Conservation (phyloP, 495 filamentous ascomycete genomes). For the Xylaria grammica region DNA sequence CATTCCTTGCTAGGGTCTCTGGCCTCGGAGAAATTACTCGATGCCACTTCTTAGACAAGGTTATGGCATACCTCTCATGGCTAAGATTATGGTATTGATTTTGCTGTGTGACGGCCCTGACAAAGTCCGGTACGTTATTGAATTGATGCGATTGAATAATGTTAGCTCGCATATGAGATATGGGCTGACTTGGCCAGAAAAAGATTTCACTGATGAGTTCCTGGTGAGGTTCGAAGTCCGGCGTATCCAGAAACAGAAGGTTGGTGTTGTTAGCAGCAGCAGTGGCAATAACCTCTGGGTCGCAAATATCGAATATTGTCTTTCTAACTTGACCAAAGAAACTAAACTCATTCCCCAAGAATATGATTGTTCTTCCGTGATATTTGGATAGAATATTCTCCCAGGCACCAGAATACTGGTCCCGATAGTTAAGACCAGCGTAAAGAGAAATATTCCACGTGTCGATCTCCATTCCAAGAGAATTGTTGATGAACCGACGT, state of each 20-base stretch:
- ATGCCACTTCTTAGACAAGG: slow-evolving; percentile 5
- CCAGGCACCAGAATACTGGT: neutral
- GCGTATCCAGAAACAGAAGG: slow-evolving; percentile 6
- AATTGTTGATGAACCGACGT: slow-evolving; percentile 5
- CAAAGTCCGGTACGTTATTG: neutral
- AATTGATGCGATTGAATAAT: slow-evolving; percentile 16
- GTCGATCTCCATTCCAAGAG: slow-evolving; percentile 8
- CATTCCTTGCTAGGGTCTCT: slow-evolving; percentile 8
- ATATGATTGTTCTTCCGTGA: slow-evolving; percentile 13
- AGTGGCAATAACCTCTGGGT: slow-evolving; percentile 7
- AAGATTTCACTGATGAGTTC: slow-evolving; percentile 6
- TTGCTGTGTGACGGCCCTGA: neutral
- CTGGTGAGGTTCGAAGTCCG: slow-evolving; percentile 2
- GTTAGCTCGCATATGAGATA: neutral
- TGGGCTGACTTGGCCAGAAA: slow-evolving; percentile 4
- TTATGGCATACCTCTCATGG: slow-evolving; percentile 6
- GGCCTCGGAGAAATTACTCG: neutral
- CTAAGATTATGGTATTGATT: slow-evolving; percentile 1
- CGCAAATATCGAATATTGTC: slow-evolving; percentile 9
- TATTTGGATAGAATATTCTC: slow-evolving; percentile 8
- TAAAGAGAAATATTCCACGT: slow-evolving; percentile 8
- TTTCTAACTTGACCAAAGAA: slow-evolving; percentile 4
- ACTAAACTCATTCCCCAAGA: neutral
- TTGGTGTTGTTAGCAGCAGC: slow-evolving; percentile 3
- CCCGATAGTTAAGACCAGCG: neutral